Conservation (phyloP, 2,329 filamentous ascomycete genomes). For the Cladophialophora yegresii region DNA sequence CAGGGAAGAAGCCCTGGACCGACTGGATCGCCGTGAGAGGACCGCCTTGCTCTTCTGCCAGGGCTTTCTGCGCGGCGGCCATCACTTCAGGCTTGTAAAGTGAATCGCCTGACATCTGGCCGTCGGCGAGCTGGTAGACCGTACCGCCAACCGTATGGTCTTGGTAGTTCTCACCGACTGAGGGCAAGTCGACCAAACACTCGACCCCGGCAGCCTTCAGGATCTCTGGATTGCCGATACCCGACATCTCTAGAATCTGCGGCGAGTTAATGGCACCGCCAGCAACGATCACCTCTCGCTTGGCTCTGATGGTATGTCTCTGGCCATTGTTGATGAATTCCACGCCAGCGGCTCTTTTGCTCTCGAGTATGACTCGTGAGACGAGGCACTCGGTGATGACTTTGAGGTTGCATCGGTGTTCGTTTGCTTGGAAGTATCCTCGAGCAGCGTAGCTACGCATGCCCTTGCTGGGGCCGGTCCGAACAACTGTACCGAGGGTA, state of each 20-base stretch:
- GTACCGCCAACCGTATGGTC: conserved; percentile 46
- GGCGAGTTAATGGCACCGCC: conserved; percentile 61
- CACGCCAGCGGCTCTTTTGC: conserved; percentile 46
- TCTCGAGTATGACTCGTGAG: conserved; percentile 50
- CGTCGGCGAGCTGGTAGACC: conserved; percentile 25
- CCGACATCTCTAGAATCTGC: conserved; percentile 63
- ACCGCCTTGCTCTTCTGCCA: conserved; percentile 39
- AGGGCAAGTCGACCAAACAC: conserved; percentile 48
- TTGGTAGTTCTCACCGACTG: conserved; percentile 55
- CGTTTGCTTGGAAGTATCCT: conserved; percentile 46
- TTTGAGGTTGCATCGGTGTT: conserved; percentile 49
- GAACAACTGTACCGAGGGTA: conserved; percentile 29
- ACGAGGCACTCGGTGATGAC: conserved; percentile 53
- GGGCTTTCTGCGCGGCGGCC: conserved; percentile 41
- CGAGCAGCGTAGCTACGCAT: conserved; percentile 47
- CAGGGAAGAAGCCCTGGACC: conserved; percentile 44
- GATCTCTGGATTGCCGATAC: conserved; percentile 55
- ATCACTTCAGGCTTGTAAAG: conserved; percentile 41
- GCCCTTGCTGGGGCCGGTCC: conserved; percentile 34
- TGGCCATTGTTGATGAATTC: conserved; percentile 45
- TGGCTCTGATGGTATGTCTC: conserved; percentile 41
- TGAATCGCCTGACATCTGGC: conserved; percentile 36
- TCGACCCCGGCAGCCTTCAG: conserved; percentile 49
- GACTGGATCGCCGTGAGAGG: conserved; percentile 40
- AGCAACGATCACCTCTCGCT: conserved; percentile 59